phyloP scores from a whole-genome alignment of 306 rosid genomes.

The Vigna hirtella region DNA sequence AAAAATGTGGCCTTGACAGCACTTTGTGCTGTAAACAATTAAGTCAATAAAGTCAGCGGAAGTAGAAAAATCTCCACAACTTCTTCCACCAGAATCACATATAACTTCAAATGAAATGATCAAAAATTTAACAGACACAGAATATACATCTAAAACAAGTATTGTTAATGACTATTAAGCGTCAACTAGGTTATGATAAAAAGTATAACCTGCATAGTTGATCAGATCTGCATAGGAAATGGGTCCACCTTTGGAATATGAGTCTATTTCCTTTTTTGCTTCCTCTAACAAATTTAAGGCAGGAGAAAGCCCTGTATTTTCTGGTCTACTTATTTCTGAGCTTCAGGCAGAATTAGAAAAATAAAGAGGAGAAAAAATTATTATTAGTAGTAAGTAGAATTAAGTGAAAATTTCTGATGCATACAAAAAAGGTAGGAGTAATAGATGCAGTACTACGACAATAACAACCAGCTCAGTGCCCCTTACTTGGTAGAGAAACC shows the following conservation, averaged over 20 bases:
- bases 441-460: slow-evolving; percentile 10
- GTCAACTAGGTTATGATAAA: slow-evolving; percentile 36
- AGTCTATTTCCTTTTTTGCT: slow-evolving; percentile 92
- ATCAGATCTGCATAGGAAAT: slow-evolving; percentile 89
- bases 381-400: slow-evolving; percentile 9
- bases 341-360: slow-evolving; percentile 60
- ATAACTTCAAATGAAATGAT: slow-evolving; percentile 16
- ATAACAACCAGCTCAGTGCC: slow-evolving; percentile 7
- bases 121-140: slow-evolving; percentile 28
- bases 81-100: slow-evolving; percentile 18
- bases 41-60: slow-evolving; percentile 35
- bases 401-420: slow-evolving; percentile 15
- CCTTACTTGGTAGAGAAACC: slow-evolving; percentile 15
- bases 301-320: slow-evolving; percentile 74
- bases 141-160: slow-evolving; percentile 19
- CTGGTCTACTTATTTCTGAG: slow-evolving; percentile 96
- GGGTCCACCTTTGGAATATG: slow-evolving; percentile 89
- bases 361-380: slow-evolving; percentile 26
- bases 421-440: slow-evolving; percentile 8
- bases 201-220: slow-evolving; percentile 72
- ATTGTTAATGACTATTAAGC: slow-evolving; percentile 23
- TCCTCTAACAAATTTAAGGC: slow-evolving; percentile 81
- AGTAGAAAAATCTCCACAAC: slow-evolving; percentile 13
- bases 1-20: slow-evolving; percentile 80
- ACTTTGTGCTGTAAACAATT: slow-evolving; percentile 74